phyloP scores from a whole-genome alignment of 345 rosid species.

The Syzygium oleosum region DNA sequence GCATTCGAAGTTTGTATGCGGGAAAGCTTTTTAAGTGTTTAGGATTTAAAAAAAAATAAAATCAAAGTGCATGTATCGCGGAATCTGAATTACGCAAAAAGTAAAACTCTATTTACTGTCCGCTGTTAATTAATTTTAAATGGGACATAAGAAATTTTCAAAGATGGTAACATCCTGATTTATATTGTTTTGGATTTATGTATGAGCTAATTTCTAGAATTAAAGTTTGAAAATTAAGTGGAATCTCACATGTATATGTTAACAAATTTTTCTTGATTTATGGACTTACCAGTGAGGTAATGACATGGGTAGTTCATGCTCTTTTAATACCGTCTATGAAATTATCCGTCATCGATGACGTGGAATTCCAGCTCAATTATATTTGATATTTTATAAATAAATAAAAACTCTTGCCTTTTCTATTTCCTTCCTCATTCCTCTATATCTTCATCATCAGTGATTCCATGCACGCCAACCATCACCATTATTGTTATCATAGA shows the following conservation, averaged over 20 bases:
- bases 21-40: neutral
- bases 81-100: neutral
- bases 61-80: neutral
- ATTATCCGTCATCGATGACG: neutral
- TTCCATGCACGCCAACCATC: neutral
- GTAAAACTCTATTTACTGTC: accelerated
- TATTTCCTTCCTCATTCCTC: neutral
- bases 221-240: too few species aligned
- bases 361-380: neutral
- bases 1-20: neutral
- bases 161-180: accelerated
- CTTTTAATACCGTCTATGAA: neutral
- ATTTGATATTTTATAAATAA: neutral
- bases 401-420: neutral
- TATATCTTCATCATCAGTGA: neutral
- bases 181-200: neutral
- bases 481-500: neutral
- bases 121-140: neutral
- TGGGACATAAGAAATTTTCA: neutral
- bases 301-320: too few species aligned
- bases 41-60: neutral
- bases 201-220: neutral
- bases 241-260: neutral
- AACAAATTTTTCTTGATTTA: neutral
- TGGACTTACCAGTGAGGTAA: neutral